Evolutionary conservation across 2,329 filamentous ascomycete species (phyloP).

Genomic region (Aspergillus eucalypticola): DNA sequence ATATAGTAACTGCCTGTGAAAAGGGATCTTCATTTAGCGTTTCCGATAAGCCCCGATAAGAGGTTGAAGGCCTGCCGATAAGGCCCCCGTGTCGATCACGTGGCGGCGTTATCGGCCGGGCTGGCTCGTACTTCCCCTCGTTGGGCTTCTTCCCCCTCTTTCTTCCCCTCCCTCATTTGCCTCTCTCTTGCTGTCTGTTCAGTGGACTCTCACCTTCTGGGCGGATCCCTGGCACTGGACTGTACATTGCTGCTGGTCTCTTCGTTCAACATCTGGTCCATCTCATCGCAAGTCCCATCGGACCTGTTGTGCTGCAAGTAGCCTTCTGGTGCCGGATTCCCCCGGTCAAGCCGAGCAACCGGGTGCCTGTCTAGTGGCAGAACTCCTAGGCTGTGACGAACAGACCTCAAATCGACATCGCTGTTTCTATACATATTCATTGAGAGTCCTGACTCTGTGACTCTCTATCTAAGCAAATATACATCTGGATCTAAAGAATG

Average conservation of each 20-base stretch:
- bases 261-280: background rate
- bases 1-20: background rate
- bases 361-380: slow-evolving; percentile 5
- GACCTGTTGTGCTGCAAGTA: slow-evolving; percentile 4
- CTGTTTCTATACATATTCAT: background rate
- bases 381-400: slow-evolving; percentile 7
- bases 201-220: slow-evolving; percentile 5
- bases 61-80: background rate
- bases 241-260: slow-evolving; percentile 9
- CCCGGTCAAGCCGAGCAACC: slow-evolving; percentile 1
- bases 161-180: slow-evolving; percentile 19
- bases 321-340: slow-evolving; percentile 7
- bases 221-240: slow-evolving; percentile 3
- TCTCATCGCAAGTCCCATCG: background rate
- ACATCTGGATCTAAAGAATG: slow-evolving; percentile 55
- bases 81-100: background rate
- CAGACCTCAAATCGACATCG: background rate
- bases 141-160: slow-evolving; percentile 21
- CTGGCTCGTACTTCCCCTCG: slow-evolving; percentile 11
- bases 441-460: background rate
- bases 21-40: background rate
- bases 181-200: slow-evolving; percentile 4
- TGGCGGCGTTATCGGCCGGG: slow-evolving; percentile 10
- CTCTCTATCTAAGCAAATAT: background rate
- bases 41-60: background rate